phyloP scores from a whole-genome alignment of 2,329 filamentous ascomycete genomes.

The Exophiala mesophila region DNA sequence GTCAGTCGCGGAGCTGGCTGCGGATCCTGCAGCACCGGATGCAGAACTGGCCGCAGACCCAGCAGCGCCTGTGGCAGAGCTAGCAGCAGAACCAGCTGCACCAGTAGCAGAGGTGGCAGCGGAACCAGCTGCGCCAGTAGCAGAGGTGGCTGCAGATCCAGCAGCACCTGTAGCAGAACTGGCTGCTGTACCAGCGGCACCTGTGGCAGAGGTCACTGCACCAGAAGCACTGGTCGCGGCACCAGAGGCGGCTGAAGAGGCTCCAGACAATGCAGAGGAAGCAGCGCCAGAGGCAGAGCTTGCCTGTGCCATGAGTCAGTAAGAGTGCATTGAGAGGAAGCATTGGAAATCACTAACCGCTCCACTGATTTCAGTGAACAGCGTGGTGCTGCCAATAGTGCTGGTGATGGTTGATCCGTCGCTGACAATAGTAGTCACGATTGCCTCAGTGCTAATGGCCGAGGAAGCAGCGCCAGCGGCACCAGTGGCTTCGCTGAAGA shows the following conservation, averaged over 20 bases:
- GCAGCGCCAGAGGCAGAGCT: conserved; percentile 6
- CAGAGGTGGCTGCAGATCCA: conserved; percentile 11
- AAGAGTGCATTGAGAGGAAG: conserved; percentile 10
- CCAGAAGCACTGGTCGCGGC: conserved; percentile 17
- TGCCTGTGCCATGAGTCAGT: neutral
- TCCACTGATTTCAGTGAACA: conserved; percentile 9
- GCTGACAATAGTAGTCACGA: conserved; percentile 14
- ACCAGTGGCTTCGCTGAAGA: conserved; percentile 16
- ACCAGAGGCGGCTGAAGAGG: conserved; percentile 12
- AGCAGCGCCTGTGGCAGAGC: conserved; percentile 12
- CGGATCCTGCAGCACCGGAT: conserved; percentile 6
- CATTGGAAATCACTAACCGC: conserved; percentile 11
- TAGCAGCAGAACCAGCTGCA: conserved; percentile 19
- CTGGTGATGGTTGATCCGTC: conserved; percentile 18
- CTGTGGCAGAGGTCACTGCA: conserved; percentile 22
- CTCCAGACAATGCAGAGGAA: conserved; percentile 21
- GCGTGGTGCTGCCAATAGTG: conserved; percentile 18
- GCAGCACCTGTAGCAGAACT: conserved; percentile 20
- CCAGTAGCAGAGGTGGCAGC: conserved; percentile 22
- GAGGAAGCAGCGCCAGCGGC: conserved; percentile 10
- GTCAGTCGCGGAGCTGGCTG: conserved; percentile 5
- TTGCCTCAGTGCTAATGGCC: conserved; percentile 12
- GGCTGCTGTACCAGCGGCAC: conserved; percentile 18
- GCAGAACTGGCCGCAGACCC: conserved; percentile 20
- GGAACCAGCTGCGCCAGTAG: conserved; percentile 16